Evolutionary conservation across 2,329 filamentous ascomycete genomes (phyloP), one percentile per base, ranked within the genome.

Genomic region (Parafenestella ontariensis): DNA sequence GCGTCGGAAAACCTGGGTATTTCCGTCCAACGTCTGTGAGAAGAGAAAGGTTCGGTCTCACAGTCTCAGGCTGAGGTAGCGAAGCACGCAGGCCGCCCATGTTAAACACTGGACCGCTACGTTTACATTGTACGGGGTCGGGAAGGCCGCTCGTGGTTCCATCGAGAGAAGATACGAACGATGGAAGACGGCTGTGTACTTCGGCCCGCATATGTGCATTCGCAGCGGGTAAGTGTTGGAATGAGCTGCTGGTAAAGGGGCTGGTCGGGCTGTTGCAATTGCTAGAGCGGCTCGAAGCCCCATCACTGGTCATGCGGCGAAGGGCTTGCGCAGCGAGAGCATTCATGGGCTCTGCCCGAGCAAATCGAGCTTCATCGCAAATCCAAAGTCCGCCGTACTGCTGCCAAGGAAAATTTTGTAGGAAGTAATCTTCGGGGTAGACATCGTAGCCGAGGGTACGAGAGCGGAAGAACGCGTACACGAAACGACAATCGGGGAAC

Each of bases 391-490:
- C 69, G 10, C 73, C 73, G 54, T 74, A 77, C 47, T 73, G 65
- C 21, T 71, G 69, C 74, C 74, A 77, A 0, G 74, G 74, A 46
- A 77, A 76, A 47, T 62, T 73, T n/a, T 57, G 62, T 7, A 75
- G 61, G 41, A 76, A 77, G 41, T 71, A 58, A 41, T 76, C 71
- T 59, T 76, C 74, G 5, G 74, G 74, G 31, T 76, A 75, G 18
- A 76, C 71, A 33, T 76, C 73, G 55, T 72, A 76, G 20, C 73
- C 73, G 40, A 75, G 66, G 0, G 72, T 74, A 7, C 65, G 65
- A 36, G 69, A 69, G 55, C 72, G 71, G 51, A 75, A 76, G 57
- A 77, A 76, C 31, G 62, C 72, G 60, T 76, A 77, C 11, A 77
- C 64, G 44, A 64, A 77, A 26, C 71, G 70, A 56, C 69, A 71